Evolutionary conservation across 1,139 yeast species (phyloP).

Genomic region (Taphrina populina): DNA sequence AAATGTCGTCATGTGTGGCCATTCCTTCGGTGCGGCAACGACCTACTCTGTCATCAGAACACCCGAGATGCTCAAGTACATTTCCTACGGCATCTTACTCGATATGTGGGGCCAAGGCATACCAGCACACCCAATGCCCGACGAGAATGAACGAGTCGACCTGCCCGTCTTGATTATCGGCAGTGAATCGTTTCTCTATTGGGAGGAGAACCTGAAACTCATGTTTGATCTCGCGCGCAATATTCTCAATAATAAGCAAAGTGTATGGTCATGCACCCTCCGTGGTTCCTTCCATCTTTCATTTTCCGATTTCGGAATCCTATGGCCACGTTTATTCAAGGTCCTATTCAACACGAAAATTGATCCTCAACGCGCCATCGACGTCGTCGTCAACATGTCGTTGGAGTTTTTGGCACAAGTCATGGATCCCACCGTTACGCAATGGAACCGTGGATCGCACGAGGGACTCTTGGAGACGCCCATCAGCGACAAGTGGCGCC

Average conservation of each 20-base stretch:
- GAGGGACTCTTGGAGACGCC: conserved; percentile 14
- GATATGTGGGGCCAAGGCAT: conserved; percentile 32
- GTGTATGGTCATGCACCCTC: conserved; percentile 20
- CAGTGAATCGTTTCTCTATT: conserved; percentile 29
- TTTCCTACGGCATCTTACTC: conserved; percentile 28
- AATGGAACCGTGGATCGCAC: conserved; percentile 25
- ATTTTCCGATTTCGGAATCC: conserved; percentile 28
- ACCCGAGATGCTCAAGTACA: conserved; percentile 21
- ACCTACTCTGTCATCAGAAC: conserved; percentile 10
- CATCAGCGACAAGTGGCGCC: conserved; percentile 32
- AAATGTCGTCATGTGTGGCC: conserved; percentile 22
- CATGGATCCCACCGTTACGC: conserved; percentile 7
- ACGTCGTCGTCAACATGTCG: conserved; percentile 28
- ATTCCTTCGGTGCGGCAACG: conserved; percentile 31
- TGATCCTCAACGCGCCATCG: conserved; percentile 32
- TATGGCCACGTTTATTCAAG: conserved; percentile 26
- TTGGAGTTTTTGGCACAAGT: conserved; percentile 16
- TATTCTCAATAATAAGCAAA: neutral
- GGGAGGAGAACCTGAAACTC: conserved; percentile 30
- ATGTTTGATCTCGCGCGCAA: conserved; percentile 26
- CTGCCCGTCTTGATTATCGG: conserved; percentile 17
- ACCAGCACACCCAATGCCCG: conserved; percentile 21
- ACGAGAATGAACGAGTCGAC: conserved; percentile 10
- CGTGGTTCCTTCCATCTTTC: conserved; percentile 33
- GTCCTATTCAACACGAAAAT: conserved; percentile 20